Percentiles rank a stretch among this genome's conserved stretches.
phyloP scores from a whole-genome alignment of 257 asterid genomes.

The Salvia splendens region DNA sequence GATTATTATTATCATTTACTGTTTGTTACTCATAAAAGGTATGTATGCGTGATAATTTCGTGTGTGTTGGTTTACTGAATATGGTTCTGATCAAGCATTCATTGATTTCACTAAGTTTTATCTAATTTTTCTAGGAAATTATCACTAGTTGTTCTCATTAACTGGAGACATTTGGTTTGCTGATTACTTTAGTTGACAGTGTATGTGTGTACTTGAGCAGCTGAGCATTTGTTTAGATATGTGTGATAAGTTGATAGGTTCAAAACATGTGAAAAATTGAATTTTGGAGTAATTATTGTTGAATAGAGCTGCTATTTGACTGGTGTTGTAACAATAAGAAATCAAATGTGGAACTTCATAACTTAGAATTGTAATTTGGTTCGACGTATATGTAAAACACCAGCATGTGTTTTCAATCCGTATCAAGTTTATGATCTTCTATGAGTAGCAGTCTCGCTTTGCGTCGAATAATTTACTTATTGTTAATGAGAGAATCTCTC shows the following conservation, averaged over 20 bases:
- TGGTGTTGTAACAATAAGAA: neutral
- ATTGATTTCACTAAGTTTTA: neutral
- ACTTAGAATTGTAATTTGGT: neutral
- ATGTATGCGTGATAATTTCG: neutral
- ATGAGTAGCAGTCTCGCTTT: neutral
- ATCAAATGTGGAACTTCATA: neutral
- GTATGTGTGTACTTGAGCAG: neutral
- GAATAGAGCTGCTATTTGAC: conserved; percentile 3
- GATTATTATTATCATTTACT: neutral
- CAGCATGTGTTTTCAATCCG: neutral
- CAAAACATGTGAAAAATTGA: neutral
- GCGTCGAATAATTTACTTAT: neutral
- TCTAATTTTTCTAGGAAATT: neutral
- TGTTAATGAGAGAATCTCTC: neutral
- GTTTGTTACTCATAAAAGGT: neutral
- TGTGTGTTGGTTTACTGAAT: neutral
- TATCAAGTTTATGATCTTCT: neutral
- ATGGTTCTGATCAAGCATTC: neutral
- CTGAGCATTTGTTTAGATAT: neutral
- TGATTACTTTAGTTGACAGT: neutral
- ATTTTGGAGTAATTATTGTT: neutral
- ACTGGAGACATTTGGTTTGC: neutral
- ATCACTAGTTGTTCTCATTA: neutral
- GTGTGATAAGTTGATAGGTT: neutral
- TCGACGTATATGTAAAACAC: neutral